phyloP scores from a whole-genome alignment of 1,139 yeast species.

The Suhomyces ambrosiae region DNA sequence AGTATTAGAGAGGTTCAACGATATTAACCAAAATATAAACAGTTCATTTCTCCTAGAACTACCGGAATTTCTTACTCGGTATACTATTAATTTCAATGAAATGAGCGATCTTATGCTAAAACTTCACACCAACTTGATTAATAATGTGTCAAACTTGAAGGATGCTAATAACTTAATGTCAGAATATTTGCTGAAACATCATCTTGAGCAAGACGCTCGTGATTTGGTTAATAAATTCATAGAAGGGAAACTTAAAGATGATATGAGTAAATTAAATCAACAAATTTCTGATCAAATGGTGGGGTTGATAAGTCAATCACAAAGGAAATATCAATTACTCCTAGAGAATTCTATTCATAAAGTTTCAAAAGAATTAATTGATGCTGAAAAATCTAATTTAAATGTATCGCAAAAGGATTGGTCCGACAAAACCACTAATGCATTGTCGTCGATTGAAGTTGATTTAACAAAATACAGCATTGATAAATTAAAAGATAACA shows the following conservation, averaged over 20 bases:
- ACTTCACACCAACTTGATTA: constrained; percentile 11
- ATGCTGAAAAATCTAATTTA: constrained; percentile 12
- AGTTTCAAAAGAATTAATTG: constrained; percentile 12
- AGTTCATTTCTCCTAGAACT: constrained; percentile 16
- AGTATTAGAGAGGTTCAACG: constrained; percentile 10
- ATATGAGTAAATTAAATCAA: constrained; percentile 4
- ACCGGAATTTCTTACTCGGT: constrained; percentile 15
- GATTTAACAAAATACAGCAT: constrained; percentile 5
- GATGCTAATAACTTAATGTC: constrained; percentile 13
- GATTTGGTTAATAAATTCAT: constrained; percentile 6
- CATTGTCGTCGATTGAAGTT: constrained; percentile 8
- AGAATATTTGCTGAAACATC: constrained; percentile 10
- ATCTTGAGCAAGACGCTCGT: constrained; percentile 7
- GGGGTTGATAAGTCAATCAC: constrained; percentile 4
- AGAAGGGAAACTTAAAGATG: constrained; percentile 6
- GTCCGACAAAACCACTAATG: constrained; percentile 8
- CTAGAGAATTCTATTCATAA: constrained; percentile 12
- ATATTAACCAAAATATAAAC: constrained; percentile 14
- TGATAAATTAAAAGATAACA: constrained; percentile 7
- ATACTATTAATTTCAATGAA: constrained; percentile 13
- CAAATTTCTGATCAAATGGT: constrained; percentile 4
- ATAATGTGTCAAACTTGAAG: constrained; percentile 8
- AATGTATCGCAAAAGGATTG: constrained; percentile 12
- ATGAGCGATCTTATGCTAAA: constrained; percentile 12
- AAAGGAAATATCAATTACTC: constrained; percentile 8